phyloP scores from a whole-genome alignment of 306 rosid genomes.

The Vachellia collinsii region DNA sequence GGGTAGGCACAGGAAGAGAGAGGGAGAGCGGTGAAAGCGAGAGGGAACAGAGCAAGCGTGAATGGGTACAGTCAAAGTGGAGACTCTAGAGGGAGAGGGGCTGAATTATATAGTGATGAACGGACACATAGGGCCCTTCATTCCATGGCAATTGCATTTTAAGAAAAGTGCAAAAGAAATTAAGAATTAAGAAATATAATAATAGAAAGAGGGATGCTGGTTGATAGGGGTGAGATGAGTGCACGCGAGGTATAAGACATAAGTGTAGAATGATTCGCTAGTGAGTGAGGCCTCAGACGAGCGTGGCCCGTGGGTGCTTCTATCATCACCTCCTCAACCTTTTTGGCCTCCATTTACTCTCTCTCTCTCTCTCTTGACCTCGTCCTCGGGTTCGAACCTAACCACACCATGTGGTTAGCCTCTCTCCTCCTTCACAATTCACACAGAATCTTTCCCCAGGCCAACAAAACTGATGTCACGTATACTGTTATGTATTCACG shows the following conservation, averaged over 20 bases:
- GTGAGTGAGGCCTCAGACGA: not conserved
- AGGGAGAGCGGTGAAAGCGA: slow-evolving; percentile 24
- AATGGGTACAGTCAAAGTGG: slow-evolving; percentile 55
- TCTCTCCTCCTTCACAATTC: not conserved
- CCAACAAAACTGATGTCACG: not conserved
- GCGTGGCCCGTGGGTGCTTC: slow-evolving; percentile 41
- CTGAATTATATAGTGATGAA: slow-evolving; percentile 62
- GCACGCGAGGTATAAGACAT: slow-evolving; percentile 55
- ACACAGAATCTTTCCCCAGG: not conserved
- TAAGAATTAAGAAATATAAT: too few species aligned
- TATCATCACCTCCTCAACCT: slow-evolving; percentile 26
- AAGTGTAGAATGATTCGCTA: slow-evolving; percentile 55
- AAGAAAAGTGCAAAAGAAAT: not conserved
- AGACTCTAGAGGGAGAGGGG: slow-evolving; percentile 49
- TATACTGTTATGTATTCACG: too few species aligned
- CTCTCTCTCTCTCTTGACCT: not conserved
- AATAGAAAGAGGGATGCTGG: too few species aligned
- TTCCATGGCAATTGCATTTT: not conserved
- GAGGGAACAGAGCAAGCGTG: slow-evolving; percentile 47
- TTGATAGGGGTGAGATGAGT: slow-evolving; percentile 44
- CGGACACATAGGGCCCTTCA: slow-evolving; percentile 64
- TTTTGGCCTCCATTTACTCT: slow-evolving; percentile 34
- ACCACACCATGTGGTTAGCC: slow-evolving; percentile 17
- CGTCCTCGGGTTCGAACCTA: slow-evolving; percentile 32
- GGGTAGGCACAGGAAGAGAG: not conserved